Conservation (phyloP, 1,139 yeast species). For the Scheffersomyces titani region DNA sequence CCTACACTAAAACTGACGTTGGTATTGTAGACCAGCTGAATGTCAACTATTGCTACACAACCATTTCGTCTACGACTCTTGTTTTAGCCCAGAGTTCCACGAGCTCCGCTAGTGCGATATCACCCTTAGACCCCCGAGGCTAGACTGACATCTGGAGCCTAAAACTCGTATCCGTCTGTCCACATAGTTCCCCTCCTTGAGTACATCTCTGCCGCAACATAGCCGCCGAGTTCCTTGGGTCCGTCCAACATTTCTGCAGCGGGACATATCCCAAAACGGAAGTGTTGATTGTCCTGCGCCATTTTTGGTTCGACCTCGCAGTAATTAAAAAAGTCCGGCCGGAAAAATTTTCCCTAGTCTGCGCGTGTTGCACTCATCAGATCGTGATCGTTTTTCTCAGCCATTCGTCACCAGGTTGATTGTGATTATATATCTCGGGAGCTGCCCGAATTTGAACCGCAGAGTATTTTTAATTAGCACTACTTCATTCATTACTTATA, state of each 20-base stretch:
- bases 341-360: constrained; percentile 9
- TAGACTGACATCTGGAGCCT: not conserved
- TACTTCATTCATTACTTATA: not conserved
- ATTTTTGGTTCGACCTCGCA: not conserved
- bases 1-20: too few relatives aligned
- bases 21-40: too few relatives aligned
- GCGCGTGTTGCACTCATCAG: constrained; percentile 1
- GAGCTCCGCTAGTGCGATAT: constrained; percentile 1
- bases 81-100: not conserved
- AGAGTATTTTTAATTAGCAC: not conserved
- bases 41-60: not conserved
- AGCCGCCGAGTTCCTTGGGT: constrained; percentile 1
- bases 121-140: not conserved
- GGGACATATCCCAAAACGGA: not conserved
- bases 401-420: not conserved
- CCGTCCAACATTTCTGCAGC: not conserved
- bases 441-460: not conserved
- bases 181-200: constrained; percentile 9
- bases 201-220: not conserved
- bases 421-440: not conserved
- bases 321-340: constrained; percentile 7
- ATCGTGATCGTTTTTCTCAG: not conserved
- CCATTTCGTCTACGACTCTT: not conserved
- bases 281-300: not conserved
- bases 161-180: not conserved